Conservation (phyloP, 1,284 basidiomycete species). For the Pisolithus thermaeus region DNA sequence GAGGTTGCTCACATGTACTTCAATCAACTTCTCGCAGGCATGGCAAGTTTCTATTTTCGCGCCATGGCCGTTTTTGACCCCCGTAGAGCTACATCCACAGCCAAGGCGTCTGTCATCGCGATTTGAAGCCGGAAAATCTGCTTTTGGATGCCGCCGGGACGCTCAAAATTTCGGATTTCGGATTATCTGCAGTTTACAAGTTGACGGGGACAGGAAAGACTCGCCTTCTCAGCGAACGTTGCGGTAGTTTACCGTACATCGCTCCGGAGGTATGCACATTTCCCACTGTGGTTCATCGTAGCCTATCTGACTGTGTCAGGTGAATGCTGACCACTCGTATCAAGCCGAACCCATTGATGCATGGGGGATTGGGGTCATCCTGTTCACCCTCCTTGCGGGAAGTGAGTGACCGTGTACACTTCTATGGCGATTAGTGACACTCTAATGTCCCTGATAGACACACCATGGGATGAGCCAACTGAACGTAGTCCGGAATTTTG, state of each 20-base stretch:
- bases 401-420: constrained; percentile 51
- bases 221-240: constrained; percentile 68
- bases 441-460: constrained; percentile 51
- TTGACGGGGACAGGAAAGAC: constrained; percentile 82
- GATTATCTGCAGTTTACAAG: constrained; percentile 87
- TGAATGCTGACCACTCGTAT: constrained; percentile 59
- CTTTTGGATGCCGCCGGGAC: constrained; percentile 74
- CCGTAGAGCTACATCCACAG: constrained; percentile 75
- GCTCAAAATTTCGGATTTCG: constrained; percentile 95
- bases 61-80: not conserved
- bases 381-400: constrained; percentile 88
- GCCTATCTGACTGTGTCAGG: constrained; percentile 26
- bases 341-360: constrained; percentile 90
- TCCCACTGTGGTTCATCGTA: not conserved
- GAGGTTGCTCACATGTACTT: constrained; percentile 93
- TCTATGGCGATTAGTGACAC: not conserved
- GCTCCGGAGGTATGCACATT: constrained; percentile 74
- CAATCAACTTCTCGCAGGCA: constrained; percentile 78
- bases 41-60: constrained; percentile 38
- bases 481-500: constrained; percentile 71
- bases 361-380: constrained; percentile 95
- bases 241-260: constrained; percentile 93
- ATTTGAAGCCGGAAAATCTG: constrained; percentile 95
- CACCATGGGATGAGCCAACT: constrained; percentile 97
- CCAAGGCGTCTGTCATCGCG: constrained; percentile 92